Percentiles rank a stretch among this genome's conserved stretches.
Conservation (phyloP, 2,329 filamentous ascomycete species). For the Capronia epimyces region DNA sequence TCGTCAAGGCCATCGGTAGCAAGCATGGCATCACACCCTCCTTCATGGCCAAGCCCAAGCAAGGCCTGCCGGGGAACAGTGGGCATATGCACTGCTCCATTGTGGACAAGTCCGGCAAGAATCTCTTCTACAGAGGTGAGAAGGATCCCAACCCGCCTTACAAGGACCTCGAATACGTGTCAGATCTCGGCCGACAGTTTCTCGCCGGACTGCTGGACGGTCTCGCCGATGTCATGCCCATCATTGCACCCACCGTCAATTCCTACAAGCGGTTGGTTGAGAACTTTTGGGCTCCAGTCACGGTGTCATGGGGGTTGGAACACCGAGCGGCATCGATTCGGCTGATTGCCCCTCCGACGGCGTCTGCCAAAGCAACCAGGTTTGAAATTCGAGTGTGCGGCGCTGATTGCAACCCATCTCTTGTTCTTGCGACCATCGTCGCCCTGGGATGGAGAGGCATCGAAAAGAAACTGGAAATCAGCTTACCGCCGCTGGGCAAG, state of each 20-base stretch:
- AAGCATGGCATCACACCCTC: constrained; percentile 89
- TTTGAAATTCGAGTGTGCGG: constrained; percentile 91
- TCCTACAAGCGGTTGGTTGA: constrained; percentile 97
- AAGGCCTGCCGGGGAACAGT: constrained; percentile 87
- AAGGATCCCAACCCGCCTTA: constrained; percentile 67
- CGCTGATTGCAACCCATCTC: constrained; percentile 87
- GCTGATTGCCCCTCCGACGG: constrained; percentile 80
- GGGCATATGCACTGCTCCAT: constrained; percentile 94
- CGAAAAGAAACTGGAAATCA: constrained; percentile 82
- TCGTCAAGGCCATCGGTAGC: constrained; percentile 80
- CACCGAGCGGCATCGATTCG: constrained; percentile 89
- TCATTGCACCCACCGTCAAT: constrained; percentile 91
- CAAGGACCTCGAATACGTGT: constrained; percentile 71
- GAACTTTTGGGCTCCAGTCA: constrained; percentile 98
- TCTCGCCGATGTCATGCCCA: constrained; percentile 89
- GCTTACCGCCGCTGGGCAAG: constrained; percentile 74
- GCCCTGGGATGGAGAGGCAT: constrained; percentile 86
- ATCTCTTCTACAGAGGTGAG: constrained; percentile 70
- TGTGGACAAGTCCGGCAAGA: constrained; percentile 71
- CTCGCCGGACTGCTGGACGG: constrained; percentile 84
- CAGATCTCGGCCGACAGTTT: constrained; percentile 86
- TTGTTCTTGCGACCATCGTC: constrained; percentile 79
- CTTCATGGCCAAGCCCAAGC: constrained; percentile 96
- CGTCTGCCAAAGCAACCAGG: constrained; percentile 76
- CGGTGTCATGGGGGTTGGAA: constrained; percentile 93